These are phyloP conservation scores for Coniella lustricola DNA, from an alignment of 2,329 filamentous ascomycete genomes.

Conservation along the genomic window DNA sequence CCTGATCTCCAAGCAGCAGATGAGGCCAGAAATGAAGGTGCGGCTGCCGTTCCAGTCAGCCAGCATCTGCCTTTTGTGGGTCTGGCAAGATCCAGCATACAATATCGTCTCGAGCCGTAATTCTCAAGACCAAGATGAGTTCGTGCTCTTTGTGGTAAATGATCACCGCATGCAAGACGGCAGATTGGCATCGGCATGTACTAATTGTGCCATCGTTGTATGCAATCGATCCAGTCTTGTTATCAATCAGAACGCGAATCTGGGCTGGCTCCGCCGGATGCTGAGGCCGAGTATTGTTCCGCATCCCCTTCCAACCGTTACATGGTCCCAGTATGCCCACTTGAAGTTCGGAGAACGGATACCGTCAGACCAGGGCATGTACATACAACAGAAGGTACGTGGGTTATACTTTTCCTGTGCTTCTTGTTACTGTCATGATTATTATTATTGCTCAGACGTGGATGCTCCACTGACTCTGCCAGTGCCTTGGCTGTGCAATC, in stretches of 20 bases:
- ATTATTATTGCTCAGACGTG: no score
- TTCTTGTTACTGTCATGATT: no score
- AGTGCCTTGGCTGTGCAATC: neutral
- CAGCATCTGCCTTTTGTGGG: neutral
- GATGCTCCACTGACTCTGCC: no score
- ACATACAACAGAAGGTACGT: no score
- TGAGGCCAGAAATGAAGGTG: neutral
- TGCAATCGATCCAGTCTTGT: no score
- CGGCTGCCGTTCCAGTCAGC: neutral
- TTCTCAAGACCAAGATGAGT: neutral
- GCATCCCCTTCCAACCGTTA: neutral
- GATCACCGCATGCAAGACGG: conserved; percentile 1
- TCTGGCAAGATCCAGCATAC: conserved; percentile 6
- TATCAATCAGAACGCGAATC: neutral
- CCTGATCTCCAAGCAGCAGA: neutral
- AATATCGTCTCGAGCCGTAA: conserved; percentile 2
- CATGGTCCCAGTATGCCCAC: neutral
- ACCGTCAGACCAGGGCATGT: neutral
- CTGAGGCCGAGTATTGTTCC: conserved; percentile 1
- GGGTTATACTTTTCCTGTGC: no score
- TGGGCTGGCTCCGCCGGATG: conserved; percentile 13
- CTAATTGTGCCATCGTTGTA: no score
- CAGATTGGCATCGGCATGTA: neutral
- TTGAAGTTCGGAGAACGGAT: neutral
- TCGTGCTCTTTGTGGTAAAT: neutral